A percentile compares a stretch with the other conserved stretches of the same genome.
Evolutionary conservation across 2,329 filamentous ascomycete species (phyloP).

Genomic region (Ascomycota sp.): DNA sequence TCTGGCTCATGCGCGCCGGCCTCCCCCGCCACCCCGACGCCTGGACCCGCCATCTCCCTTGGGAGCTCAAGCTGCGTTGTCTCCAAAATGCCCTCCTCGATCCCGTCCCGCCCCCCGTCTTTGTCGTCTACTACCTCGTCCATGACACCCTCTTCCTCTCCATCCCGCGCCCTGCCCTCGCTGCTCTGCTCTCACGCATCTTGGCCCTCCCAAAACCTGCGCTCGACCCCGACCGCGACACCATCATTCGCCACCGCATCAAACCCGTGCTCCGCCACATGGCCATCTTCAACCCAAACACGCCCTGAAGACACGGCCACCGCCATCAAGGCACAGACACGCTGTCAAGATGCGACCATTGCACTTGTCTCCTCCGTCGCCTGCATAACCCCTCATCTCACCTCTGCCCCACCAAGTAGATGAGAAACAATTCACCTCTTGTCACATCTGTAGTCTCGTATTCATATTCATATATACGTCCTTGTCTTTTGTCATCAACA

Average conservation of each 20-base stretch:
- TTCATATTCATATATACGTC: too few species aligned
- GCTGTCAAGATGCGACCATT: too few species aligned
- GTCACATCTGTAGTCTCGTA: too few species aligned
- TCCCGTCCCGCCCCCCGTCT: slow-evolving; percentile 8
- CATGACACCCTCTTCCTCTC: slow-evolving; percentile 8
- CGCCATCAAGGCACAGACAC: too few species aligned
- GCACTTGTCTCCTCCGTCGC: too few species aligned
- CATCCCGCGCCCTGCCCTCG: slow-evolving; percentile 11
- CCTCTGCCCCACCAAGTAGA: too few species aligned
- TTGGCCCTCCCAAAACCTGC: slow-evolving; percentile 12
- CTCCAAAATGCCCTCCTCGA: slow-evolving; percentile 15
- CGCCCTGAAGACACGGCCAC: too few species aligned
- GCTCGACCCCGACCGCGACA: slow-evolving; percentile 7
- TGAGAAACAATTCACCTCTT: too few species aligned
- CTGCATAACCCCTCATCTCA: too few species aligned
- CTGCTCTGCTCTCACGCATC: slow-evolving; percentile 7
- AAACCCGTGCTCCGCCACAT: slow-evolving; percentile 2
- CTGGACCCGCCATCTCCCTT: slow-evolving; percentile 11
- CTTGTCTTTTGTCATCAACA: too few species aligned
- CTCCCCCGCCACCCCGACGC: slow-evolving; percentile 9
- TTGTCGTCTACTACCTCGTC: slow-evolving; percentile 13
- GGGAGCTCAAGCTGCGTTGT: slow-evolving; percentile 20
- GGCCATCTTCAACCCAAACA: too few species aligned
- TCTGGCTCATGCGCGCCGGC: slow-evolving; percentile 23
- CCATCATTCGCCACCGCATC: slow-evolving; percentile 6